Base-by-base conservation (phyloP, 2,329 filamentous ascomycete genomes). In the Aspergillus niger region DNA sequence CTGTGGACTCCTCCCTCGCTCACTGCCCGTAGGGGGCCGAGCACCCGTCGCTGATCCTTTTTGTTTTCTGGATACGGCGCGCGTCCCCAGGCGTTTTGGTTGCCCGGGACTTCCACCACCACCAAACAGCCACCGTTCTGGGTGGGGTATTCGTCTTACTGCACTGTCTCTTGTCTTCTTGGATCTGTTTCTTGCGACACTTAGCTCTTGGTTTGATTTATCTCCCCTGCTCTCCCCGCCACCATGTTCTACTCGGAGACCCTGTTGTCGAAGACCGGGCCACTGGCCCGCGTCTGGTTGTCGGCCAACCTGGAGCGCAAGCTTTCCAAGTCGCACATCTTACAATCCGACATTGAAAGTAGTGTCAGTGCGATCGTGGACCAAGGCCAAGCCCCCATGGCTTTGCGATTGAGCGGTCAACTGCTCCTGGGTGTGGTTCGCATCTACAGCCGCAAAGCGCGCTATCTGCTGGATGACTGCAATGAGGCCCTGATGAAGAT, bases 281-380 rank as follows among this genome's bases (percentile, higher is more conserved):
- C 95, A 73, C 81, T 99, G 83, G 95, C 95, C 80, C 91, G 92
- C 74, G 93, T 98, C 81, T 99, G 95, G 95, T 86, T 98, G 63
- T 97, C 95, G 32, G 92, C 95, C 81, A 99, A 98, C 79, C 85
- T 98, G 66, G 95, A 98, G 85, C 92, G 94, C 83, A 99, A 98
- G 82, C 88, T 99, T 62, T 96, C 93, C 69, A 99, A 99, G 81
- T 92, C 92, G 65, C 92, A 97, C 72, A 95, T 98, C 68, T 78
- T 99, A 65, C 92, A 97, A 75, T 94, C 93, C 61, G 96, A 97
- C 80, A 90, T 99, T 69, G 90, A 94, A 71, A 91, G 92, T 80
- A 97, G 93, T 77, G 93, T 99, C 66, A 90, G 92, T 76, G 92
- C 92, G 68, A 99, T 99, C 76, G 95, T 98, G 67, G 91, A 91